A percentile compares a stretch with the other conserved stretches of the same genome.
Conservation (phyloP, 2,329 filamentous ascomycete species). For the Cladorrhinum sp. region DNA sequence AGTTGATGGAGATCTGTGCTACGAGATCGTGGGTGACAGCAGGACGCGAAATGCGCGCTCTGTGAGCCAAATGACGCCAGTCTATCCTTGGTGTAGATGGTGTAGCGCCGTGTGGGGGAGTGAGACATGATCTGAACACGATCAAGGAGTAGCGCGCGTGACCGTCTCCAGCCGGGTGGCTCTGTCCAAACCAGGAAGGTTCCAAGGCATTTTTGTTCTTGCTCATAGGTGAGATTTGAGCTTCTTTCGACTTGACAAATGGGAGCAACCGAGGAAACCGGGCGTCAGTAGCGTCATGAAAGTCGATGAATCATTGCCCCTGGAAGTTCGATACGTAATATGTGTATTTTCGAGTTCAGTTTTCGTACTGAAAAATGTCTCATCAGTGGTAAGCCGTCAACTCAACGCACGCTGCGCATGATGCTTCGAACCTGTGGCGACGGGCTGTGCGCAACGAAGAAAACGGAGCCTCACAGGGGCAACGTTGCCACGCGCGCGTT, state of each 20-base stretch:
- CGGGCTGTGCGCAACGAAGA: background rate
- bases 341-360: background rate
- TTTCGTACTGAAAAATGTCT: background rate
- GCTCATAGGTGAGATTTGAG: background rate
- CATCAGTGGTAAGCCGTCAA: background rate
- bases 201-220: too few relatives aligned
- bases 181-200: background rate
- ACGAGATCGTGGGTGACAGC: conserved; percentile 21
- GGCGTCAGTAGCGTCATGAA: background rate
- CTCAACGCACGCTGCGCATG: background rate
- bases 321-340: background rate
- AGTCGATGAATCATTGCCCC: background rate
- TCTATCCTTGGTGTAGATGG: background rate
- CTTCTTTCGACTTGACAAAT: background rate
- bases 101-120: background rate
- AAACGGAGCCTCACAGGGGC: background rate
- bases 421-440: background rate
- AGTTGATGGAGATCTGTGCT: conserved; percentile 13
- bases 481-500: background rate
- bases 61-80: background rate
- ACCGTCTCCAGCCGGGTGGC: background rate
- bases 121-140: background rate
- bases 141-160: background rate
- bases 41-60: conserved; percentile 6
- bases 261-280: background rate